These are phyloP conservation scores for Stephanodiscus triporus DNA, from an alignment of 108 stramenopile genomes.

Conservation along the genomic window DNA sequence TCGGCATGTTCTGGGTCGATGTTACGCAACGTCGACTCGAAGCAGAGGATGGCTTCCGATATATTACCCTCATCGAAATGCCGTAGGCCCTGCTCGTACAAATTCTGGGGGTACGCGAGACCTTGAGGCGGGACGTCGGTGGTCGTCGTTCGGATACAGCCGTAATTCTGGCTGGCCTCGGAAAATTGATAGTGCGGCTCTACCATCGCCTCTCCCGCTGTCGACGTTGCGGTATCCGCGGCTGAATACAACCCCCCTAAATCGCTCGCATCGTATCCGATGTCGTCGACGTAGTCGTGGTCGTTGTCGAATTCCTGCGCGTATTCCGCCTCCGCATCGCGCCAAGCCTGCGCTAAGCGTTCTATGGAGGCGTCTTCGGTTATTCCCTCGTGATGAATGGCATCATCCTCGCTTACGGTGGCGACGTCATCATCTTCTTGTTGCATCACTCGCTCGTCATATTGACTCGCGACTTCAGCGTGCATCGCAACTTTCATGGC, in stretches of 20 bases:
- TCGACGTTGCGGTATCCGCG: neutral
- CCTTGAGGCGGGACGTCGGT: conserved; percentile 21
- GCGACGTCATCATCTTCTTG: conserved; percentile 21
- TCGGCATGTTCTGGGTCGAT: conserved; percentile 72
- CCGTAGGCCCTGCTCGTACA: conserved; percentile 76
- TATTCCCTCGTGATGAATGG: conserved; percentile 34
- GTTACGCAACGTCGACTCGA: conserved; percentile 87
- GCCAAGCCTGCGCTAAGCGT: conserved; percentile 79
- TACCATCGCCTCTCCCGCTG: neutral
- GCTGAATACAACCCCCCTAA: conserved; percentile 25
- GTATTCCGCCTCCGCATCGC: conserved; percentile 75
- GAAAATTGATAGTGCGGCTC: conserved; percentile 49
- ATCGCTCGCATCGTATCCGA: conserved; percentile 14
- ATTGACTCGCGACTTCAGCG: conserved; percentile 14
- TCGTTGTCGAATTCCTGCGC: conserved; percentile 50
- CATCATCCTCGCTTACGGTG: conserved; percentile 22
- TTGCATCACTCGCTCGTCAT: neutral
- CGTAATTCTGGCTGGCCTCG: conserved; percentile 39
- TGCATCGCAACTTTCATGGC: conserved; percentile 29
- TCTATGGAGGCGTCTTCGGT: conserved; percentile 67
- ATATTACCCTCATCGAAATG: conserved; percentile 83
- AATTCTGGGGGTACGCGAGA: conserved; percentile 42
- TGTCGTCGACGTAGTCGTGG: neutral
- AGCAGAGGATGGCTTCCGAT: conserved; percentile 77
- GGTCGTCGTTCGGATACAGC: conserved; percentile 16